Evolutionary conservation across 2,329 filamentous ascomycete species (phyloP), one percentile per base, ranked within the genome.

Genomic region (Cercospora brassicicola): DNA sequence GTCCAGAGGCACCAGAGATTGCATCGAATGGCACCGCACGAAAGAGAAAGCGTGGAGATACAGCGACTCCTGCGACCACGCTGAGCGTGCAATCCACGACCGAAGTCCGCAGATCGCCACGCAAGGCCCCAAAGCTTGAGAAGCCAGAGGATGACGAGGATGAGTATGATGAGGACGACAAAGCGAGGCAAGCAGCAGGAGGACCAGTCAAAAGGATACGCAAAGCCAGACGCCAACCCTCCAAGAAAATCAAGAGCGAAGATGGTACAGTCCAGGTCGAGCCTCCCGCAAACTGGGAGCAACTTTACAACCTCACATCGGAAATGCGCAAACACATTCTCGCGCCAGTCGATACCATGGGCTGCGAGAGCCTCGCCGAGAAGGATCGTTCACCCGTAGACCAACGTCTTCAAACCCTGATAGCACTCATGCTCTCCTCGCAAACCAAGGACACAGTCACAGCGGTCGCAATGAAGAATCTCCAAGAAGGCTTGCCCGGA

Each of bases 331-430:
- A 77, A 77, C 86, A 82, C 80, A 91, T 86, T 45, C 80, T 86
- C 0, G 95, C 95, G 0, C 91, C 94, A 0, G 95, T 99, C 10
- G 95, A 99, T 79, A 98, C 94, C 0, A 97, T 98, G 94, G 95
- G 95, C 10, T 99, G 95, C 80, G 93, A 93, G 80, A 87, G 87
- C 7, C 84, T 95, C 9, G 91, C 91, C 2, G 82, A 87, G 65
- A 81, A 85, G 59, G 78, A 81, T 15, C 79, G 76, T 2, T 79
- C 81, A 0, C 82, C 84, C 15, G 79, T 83, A 64, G 86, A 90
- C 76, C 88, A 89, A 77, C 87, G 94, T 6, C 94, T 96, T 74
- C 94, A 97, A 76, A 96, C 92, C 2, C 86, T 97, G 31, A 85
- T 96, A 45, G 88, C 93, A 13, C 84, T 97, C 70, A 97, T 97